These are phyloP conservation scores for Teunomyces funiuensis DNA, from an alignment of 805 yeast species.

Conservation along the genomic window DNA sequence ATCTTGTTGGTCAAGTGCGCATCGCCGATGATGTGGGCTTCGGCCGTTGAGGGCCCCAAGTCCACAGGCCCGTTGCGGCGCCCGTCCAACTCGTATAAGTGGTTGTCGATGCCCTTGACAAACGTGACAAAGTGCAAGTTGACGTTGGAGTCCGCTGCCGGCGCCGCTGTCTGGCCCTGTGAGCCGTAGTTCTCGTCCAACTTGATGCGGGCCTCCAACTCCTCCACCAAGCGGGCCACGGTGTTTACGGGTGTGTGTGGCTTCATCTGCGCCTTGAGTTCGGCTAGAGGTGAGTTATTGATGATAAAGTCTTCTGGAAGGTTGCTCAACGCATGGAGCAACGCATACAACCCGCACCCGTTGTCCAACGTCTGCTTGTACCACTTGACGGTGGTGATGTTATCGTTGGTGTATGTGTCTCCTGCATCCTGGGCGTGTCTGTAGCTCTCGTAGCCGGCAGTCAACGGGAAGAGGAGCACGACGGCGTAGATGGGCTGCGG, in stretches of 20 bases:
- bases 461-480: constrained; percentile 80
- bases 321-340: constrained; percentile 60
- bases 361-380: constrained; percentile 79
- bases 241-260: constrained; percentile 28
- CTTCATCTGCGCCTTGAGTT: constrained; percentile 17
- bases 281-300: constrained; percentile 32
- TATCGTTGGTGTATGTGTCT: constrained; percentile 22
- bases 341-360: constrained; percentile 91
- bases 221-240: constrained; percentile 44
- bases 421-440: constrained; percentile 41
- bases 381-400: constrained; percentile 56
- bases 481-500: constrained; percentile 81
- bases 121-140: constrained; percentile 80
- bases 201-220: constrained; percentile 40
- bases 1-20: constrained; percentile 53
- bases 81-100: constrained; percentile 85
- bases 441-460: constrained; percentile 56
- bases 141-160: constrained; percentile 49
- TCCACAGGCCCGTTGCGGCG: constrained; percentile 74
- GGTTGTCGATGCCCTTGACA: constrained; percentile 53
- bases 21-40: constrained; percentile 53
- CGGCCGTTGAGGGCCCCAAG: constrained; percentile 46
- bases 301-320: constrained; percentile 47
- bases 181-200: constrained; percentile 46
- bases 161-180: constrained; percentile 69